These are phyloP conservation scores for Corchorus capsularis DNA, from an alignment of 345 rosid species.

Conservation along the genomic window DNA sequence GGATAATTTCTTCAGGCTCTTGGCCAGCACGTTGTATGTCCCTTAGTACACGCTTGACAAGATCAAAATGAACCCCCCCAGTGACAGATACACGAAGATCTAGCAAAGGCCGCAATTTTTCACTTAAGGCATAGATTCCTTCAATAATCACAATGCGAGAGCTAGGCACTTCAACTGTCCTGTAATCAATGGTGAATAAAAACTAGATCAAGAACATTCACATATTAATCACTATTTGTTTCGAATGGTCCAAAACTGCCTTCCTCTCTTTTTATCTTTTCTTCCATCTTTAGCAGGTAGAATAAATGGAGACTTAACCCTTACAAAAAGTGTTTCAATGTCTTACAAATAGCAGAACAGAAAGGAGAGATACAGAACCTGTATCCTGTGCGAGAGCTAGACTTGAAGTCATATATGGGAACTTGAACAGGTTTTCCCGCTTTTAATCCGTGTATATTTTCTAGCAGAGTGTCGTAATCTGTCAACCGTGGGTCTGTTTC, in stretches of 20 bases:
- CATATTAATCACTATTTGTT: conserved; percentile 16
- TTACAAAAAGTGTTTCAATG: neutral
- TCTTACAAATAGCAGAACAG: conserved; percentile 7
- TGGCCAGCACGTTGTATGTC: conserved; percentile 98
- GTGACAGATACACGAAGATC: conserved; percentile 98
- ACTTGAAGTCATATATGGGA: conserved; percentile 93
- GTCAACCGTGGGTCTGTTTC: conserved; percentile 94
- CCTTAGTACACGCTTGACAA: conserved; percentile 91
- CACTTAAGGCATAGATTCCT: conserved; percentile 95
- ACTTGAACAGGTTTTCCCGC: conserved; percentile 89
- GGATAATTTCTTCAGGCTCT: conserved; percentile 99
- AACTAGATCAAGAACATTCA: conserved; percentile 19
- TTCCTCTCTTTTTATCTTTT: neutral
- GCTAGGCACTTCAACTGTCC: conserved; percentile 89
- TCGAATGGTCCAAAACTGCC: neutral
- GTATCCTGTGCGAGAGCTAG: conserved; percentile 86
- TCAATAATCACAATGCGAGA: conserved; percentile 92
- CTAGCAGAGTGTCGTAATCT: conserved; percentile 87
- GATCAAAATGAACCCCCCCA: conserved; percentile 97
- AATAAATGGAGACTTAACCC: conserved; percentile 18
- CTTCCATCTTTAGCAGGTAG: conserved; percentile 3
- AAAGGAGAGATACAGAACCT: conserved; percentile 47
- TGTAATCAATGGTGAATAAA: conserved; percentile 38
- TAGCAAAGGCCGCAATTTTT: conserved; percentile 77
- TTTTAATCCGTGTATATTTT: conserved; percentile 76